Base-by-base conservation (phyloP, 2,329 filamentous ascomycete species). In the Neonectria neomacrospora region DNA sequence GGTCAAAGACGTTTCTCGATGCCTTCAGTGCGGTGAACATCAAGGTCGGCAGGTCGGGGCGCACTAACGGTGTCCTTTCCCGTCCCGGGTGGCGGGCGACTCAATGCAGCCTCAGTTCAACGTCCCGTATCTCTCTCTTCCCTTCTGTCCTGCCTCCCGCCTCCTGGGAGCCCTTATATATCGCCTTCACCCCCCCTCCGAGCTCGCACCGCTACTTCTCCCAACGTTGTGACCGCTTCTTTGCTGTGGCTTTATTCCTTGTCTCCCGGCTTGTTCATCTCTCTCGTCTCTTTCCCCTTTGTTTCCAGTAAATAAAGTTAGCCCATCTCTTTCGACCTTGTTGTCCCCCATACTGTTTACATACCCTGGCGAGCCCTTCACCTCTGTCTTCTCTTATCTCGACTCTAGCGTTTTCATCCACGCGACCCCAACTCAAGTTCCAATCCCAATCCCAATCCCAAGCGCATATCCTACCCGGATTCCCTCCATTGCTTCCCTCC, bases 161-260 rank as follows among this genome's bases (percentile, higher is more conserved):
- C 20, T 44, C 23, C 22, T 2, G 16, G 14, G 34, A 37, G 7
- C 14, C 23, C 50, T 26, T 55, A 58, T 64, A 61, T 61, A 57
- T 41, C 32, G 12, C 44, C 18, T 54, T 64, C 54, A n/a, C 58
- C 47, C 61, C 34, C 55, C 50, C 37, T 47, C 54, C 62, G 45
- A 55, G 39, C 32, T 37, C 53, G 52, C 50, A 45, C 14, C 18
- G 48, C 34, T 32, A 23, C 18, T 54, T 26, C 47, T 39, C 56
- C 26, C n/a, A 39, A 39, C 47, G 50, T 42, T n/a, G 60, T 63
- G 59, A 61, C 56, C 57, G 56, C 61, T 41, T 56, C 39, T 53
- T 18, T 20, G 11, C 39, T 26, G 23, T 48, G 20, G 28, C 28
- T 34, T 22, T 50, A 37, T 37, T n/a, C 34, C 34, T 37, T 11